Conservation (phyloP, 495 filamentous ascomycete genomes). For the Penicillium soppii region DNA sequence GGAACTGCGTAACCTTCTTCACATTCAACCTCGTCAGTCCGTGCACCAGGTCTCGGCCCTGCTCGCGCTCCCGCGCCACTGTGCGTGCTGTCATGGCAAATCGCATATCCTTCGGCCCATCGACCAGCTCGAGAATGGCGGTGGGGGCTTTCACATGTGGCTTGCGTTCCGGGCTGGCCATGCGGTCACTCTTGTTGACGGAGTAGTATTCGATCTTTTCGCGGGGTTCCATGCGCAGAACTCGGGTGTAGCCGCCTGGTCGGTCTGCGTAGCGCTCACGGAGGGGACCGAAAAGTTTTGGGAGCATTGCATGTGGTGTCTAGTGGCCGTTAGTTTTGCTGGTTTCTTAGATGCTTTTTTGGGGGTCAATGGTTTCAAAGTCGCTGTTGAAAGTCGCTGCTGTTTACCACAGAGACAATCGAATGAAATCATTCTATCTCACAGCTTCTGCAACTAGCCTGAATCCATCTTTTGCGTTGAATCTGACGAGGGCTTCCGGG, state of each 20-base stretch:
- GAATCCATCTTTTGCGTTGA: not conserved
- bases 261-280: constrained; percentile 76
- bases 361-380: not conserved
- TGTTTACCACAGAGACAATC: not conserved
- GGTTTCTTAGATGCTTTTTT: not conserved
- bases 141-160: constrained; percentile 73
- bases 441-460: no score
- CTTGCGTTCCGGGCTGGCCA: constrained; percentile 19
- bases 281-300: constrained; percentile 84
- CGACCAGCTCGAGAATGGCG: constrained; percentile 94
- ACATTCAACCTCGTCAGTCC: constrained; percentile 76
- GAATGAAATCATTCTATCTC: no score
- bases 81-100: constrained; percentile 88
- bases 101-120: constrained; percentile 91
- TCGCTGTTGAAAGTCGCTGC: not conserved
- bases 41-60: constrained; percentile 53
- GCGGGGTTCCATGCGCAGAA: constrained; percentile 79
- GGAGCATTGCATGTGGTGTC: constrained; percentile 66
- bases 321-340: constrained; percentile 23
- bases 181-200: constrained; percentile 17
- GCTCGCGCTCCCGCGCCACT: constrained; percentile 61
- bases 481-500: not conserved
- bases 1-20: constrained; percentile 78
- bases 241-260: constrained; percentile 90
- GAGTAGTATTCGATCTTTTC: constrained; percentile 34